Conservation (phyloP, 1,139 yeast species). For the Diutina neorugosa region DNA sequence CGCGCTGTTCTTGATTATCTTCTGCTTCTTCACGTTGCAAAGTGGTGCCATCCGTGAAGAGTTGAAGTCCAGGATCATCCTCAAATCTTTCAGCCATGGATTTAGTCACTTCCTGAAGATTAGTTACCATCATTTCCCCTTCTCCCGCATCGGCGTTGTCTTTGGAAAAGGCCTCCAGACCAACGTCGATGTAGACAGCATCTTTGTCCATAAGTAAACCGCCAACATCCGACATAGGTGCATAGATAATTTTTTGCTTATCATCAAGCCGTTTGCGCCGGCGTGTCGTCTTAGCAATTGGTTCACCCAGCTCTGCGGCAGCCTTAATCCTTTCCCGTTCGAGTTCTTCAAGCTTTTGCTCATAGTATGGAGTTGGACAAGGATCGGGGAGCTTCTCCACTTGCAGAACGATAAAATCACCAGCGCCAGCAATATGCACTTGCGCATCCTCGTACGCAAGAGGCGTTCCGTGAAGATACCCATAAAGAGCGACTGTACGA, state of each 20-base stretch:
- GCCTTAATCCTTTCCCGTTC: conserved; percentile 60
- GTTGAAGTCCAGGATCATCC: conserved; percentile 60
- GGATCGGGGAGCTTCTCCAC: conserved; percentile 95
- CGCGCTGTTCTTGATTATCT: conserved; percentile 16
- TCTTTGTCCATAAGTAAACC: conserved; percentile 95
- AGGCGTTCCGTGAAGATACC: conserved; percentile 92
- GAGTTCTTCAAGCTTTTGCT: conserved; percentile 70
- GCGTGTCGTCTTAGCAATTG: conserved; percentile 33
- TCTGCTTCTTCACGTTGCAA: conserved; percentile 28
- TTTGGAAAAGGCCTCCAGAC: conserved; percentile 50
- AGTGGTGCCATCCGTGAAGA: conserved; percentile 51
- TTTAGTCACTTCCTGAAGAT: conserved; percentile 58
- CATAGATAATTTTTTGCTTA: conserved; percentile 86
- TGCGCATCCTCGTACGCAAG: conserved; percentile 60
- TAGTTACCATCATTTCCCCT: conserved; percentile 70
- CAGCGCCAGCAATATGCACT: conserved; percentile 92
- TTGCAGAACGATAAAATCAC: conserved; percentile 66
- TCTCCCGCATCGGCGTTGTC: conserved; percentile 58
- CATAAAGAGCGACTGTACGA: conserved; percentile 83
- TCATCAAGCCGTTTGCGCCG: conserved; percentile 86
- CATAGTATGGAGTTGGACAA: conserved; percentile 92
- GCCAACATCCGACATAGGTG: conserved; percentile 99
- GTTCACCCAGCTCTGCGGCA: conserved; percentile 49
- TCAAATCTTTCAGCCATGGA: conserved; percentile 50
- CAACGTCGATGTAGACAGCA: conserved; percentile 92